A percentile compares a stretch with the other conserved stretches of the same genome.
phyloP scores from a whole-genome alignment of 169 alveolate species.

The Cryptosporidium andersoni region DNA sequence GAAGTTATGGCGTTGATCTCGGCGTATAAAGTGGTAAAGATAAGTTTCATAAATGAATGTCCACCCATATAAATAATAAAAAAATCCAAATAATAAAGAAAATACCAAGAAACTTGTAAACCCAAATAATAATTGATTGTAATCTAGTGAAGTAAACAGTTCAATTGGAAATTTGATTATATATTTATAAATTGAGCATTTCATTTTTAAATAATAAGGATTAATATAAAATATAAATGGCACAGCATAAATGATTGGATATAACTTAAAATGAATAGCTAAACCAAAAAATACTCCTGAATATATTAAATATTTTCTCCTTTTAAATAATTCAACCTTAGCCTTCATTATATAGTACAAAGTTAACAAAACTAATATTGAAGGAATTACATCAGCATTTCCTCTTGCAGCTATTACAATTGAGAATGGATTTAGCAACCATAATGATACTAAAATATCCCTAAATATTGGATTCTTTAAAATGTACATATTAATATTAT shows the following conservation, averaged over 20 bases:
- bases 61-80: conserved; percentile 89
- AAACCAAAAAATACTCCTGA: conserved; percentile 91
- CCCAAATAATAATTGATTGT: conserved; percentile 78
- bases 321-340: conserved; percentile 71
- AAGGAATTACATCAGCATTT: conserved; percentile 85
- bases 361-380: conserved; percentile 79
- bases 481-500: conserved; percentile 11
- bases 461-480: neutral
- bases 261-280: conserved; percentile 94
- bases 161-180: conserved; percentile 46
- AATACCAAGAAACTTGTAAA: conserved; percentile 81
- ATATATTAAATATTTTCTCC: conserved; percentile 65
- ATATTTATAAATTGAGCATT: conserved; percentile 63
- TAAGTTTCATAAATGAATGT: conserved; percentile 92
- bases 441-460: conserved; percentile 78
- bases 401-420: conserved; percentile 94
- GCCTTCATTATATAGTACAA: conserved; percentile 78
- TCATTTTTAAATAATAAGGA: conserved; percentile 72
- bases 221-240: conserved; percentile 81
- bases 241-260: conserved; percentile 95
- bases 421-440: conserved; percentile 93
- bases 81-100: conserved; percentile 75
- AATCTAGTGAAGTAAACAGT: conserved; percentile 70
- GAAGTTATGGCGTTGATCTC: conserved; percentile 97
- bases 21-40: conserved; percentile 93